A percentile compares a stretch with the other conserved stretches of the same genome.
phyloP scores from a whole-genome alignment of 225 moss, liverwort and hornwort genomes.

The Thuidium tamariscinum region DNA sequence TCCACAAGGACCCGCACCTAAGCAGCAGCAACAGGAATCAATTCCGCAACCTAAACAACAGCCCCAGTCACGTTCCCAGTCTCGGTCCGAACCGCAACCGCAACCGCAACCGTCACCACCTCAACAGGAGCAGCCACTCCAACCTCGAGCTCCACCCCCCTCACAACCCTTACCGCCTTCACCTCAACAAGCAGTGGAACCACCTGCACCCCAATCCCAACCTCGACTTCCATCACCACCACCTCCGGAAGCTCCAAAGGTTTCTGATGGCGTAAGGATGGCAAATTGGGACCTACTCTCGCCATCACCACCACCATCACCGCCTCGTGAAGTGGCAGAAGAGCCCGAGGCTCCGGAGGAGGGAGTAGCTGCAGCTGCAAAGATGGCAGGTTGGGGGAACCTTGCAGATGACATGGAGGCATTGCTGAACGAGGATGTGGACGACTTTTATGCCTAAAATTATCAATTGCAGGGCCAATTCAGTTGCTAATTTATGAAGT shows the following conservation, averaged over 20 bases:
- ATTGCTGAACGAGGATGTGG: slow-evolving; percentile 31
- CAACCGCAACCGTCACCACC: background rate
- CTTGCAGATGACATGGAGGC: slow-evolving; percentile 37
- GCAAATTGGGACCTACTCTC: slow-evolving; percentile 4
- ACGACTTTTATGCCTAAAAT: slow-evolving; percentile 25
- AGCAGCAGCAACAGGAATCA: background rate
- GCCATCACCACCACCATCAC: slow-evolving; percentile 1
- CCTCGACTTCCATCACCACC: background rate
- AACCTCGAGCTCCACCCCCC: background rate
- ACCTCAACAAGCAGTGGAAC: background rate
- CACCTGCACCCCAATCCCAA: background rate
- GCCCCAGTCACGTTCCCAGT: background rate
- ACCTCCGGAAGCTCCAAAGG: background rate
- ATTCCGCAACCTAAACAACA: background rate
- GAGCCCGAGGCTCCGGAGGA: background rate
- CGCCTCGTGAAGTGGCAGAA: background rate
- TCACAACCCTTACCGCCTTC: background rate
- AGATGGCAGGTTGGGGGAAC: slow-evolving; percentile 41
- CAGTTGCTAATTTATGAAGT: background rate
- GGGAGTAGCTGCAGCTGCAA: slow-evolving; percentile 15
- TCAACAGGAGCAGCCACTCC: background rate
- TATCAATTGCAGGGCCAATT: background rate
- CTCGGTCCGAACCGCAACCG: background rate
- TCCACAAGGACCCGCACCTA: slow-evolving; percentile 5
- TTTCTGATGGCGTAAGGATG: background rate